A percentile compares a stretch with the other conserved stretches of the same genome.
Evolutionary conservation across 331 rosid genomes (phyloP).

Genomic region (Prunus yedoensis): DNA sequence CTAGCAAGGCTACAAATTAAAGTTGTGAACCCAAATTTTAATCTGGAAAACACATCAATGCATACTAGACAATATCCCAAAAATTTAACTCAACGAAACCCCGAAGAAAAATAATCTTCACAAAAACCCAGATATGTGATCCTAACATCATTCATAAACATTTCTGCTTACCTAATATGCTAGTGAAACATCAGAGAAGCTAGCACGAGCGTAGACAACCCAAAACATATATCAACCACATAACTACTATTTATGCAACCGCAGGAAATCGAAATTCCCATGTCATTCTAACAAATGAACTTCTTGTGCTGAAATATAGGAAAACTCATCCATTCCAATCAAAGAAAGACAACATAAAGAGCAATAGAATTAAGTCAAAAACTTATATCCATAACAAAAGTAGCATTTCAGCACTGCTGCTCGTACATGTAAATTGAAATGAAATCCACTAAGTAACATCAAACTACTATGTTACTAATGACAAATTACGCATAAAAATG

Average conservation of each 20-base stretch:
- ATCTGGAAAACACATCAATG: background rate
- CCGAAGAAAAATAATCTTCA: background rate
- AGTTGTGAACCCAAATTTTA: background rate
- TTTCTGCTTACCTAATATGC: background rate
- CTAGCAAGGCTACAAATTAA: background rate
- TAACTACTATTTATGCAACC: background rate
- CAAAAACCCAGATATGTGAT: background rate
- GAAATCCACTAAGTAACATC: slow-evolving; percentile 21
- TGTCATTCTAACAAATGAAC: background rate
- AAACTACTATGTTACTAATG: slow-evolving; percentile 16
- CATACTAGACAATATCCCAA: background rate
- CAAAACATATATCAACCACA: background rate
- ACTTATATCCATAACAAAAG: background rate
- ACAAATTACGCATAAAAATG: background rate
- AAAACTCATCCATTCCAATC: background rate
- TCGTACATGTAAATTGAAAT: background rate
- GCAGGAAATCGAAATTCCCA: background rate
- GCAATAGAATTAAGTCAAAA: background rate
- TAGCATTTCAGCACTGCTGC: background rate
- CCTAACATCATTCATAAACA: background rate
- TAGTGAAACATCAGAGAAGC: background rate
- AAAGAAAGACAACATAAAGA: background rate
- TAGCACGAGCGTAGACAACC: background rate
- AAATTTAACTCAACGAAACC: background rate
- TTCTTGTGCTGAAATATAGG: too few relatives aligned